Base-by-base conservation (phyloP, 768 basidiomycete genomes). In the Crassisporium funariophilum region DNA sequence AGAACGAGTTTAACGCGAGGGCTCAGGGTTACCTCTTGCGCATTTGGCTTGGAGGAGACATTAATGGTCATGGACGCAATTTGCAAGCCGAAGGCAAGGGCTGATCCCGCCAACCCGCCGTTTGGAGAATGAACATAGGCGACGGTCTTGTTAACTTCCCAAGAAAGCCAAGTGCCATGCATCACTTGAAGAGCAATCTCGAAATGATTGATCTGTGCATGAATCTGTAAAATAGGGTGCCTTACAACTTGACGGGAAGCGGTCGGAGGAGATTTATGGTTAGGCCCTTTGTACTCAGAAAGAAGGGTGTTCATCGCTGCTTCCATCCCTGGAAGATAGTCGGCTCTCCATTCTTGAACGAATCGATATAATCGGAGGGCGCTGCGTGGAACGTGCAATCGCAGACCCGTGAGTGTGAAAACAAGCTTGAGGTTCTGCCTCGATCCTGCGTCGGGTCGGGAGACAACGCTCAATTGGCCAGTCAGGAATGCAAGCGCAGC, bases 151-250 rank as follows among this genome's bases (percentile, higher is more conserved):
- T 77, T 70, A 16, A 82, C 66, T 46, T 83, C 78, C 87, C 84
- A 91, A 6, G 86, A 83, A 23, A 92, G 65, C 90, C 90, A 93
- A 1, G 89, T 92, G 15, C 88, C 89, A 50, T 84, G 88, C 86
- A 92, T 90, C 31, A 92, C 83, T 56, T 91, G 90, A 5, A 93
- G 75, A 3, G 81, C 79, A 7, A 90, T 70, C 19, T 77, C 76
- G 17, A 83, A 60, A 16, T 75, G 76, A 4, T 63, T 57, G 7
- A 90, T 46, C 20, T 74, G 71, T 4, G 77, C 72, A 50, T 86
- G 78, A 12, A 88, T 47, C 35, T 84, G 78, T 23, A 81, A 53
- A 6, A 65, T 61, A 42, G 65, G 60, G 22, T 39, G 57, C 21
- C 59, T 59, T 5, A 53, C 49, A 12, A 65, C 53, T 21, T 60